Percentiles rank a stretch among this genome's conserved stretches.
Conservation (phyloP, 192 early-diverging fungal genomes). For the Gigaspora rosea region DNA sequence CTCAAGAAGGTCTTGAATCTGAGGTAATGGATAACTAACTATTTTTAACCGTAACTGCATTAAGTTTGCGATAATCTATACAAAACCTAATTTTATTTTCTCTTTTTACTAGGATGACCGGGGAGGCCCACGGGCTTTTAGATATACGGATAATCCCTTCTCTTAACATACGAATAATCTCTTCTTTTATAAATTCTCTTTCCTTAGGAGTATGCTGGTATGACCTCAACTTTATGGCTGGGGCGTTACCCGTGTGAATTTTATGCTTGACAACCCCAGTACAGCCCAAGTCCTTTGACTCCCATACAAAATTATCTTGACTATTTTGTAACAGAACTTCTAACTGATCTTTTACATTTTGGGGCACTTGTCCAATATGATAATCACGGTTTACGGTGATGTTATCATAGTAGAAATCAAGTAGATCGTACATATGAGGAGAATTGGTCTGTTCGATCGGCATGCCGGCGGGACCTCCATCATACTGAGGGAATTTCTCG, state of each 20-base stretch:
- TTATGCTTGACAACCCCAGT: background rate
- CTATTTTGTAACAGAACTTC: too few relatives aligned
- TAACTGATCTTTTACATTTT: too few relatives aligned
- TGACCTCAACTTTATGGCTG: too few relatives aligned
- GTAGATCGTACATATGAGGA: too few relatives aligned
- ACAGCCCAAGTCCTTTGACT: background rate
- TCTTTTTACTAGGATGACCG: constrained; percentile 4
- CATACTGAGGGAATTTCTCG: too few relatives aligned
- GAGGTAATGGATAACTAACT: constrained; percentile 35
- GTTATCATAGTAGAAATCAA: too few relatives aligned
- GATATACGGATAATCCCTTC: constrained; percentile 43
- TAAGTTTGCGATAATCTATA: constrained; percentile 55
- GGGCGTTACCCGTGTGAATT: background rate
- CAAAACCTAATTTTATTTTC: constrained; percentile 27
- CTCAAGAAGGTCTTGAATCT: too few relatives aligned
- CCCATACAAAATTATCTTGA: background rate
- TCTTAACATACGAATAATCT: constrained; percentile 38
- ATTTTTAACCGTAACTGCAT: constrained; percentile 47
- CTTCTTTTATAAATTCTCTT: background rate
- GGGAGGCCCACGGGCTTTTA: constrained; percentile 45
- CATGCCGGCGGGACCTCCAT: too few relatives aligned
- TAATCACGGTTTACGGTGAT: too few relatives aligned
- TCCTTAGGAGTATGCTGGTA: background rate
- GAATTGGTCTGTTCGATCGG: too few relatives aligned
- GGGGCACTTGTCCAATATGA: too few relatives aligned